Conservation (phyloP, 352 stramenopile genomes). For the Phytophthora meadii region DNA sequence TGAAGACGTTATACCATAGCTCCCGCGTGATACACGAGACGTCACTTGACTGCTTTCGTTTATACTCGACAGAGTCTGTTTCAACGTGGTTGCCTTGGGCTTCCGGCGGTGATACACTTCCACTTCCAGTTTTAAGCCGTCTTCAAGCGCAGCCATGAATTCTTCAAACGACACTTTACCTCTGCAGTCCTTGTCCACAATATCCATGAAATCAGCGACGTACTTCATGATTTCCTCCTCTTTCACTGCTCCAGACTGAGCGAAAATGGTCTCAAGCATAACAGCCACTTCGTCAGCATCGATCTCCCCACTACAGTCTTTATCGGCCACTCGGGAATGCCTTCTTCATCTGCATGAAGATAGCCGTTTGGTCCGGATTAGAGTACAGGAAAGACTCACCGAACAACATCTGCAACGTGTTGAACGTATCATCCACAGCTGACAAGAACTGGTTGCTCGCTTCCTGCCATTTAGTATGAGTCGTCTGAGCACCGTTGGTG, state of each 20-base stretch:
- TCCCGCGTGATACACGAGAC: slow-evolving; percentile 28
- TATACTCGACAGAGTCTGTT: slow-evolving; percentile 42
- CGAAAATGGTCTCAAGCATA: slow-evolving; percentile 77
- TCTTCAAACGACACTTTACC: slow-evolving; percentile 85
- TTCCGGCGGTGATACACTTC: slow-evolving; percentile 67
- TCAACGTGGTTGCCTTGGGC: slow-evolving; percentile 36
- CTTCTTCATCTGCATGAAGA: slow-evolving; percentile 89
- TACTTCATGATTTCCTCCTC: slow-evolving; percentile 76
- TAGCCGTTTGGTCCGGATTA: slow-evolving; percentile 71
- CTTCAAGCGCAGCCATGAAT: slow-evolving; percentile 82
- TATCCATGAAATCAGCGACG: slow-evolving; percentile 77
- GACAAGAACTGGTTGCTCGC: slow-evolving; percentile 60
- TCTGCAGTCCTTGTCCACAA: slow-evolving; percentile 69
- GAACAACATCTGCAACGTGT: slow-evolving; percentile 75
- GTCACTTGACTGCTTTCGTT: slow-evolving; percentile 36
- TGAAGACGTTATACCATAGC: slow-evolving; percentile 40
- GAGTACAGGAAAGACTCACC: slow-evolving; percentile 78
- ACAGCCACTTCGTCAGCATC: slow-evolving; percentile 67
- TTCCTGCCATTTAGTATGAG: slow-evolving; percentile 58
- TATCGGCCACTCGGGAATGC: slow-evolving; percentile 74
- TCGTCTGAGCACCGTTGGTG: slow-evolving; percentile 16
- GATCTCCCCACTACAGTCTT: slow-evolving; percentile 77
- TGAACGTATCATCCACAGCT: slow-evolving; percentile 71
- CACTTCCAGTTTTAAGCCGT: slow-evolving; percentile 79
- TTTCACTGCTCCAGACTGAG: slow-evolving; percentile 65